Conservation (phyloP, 352 stramenopile genomes). For the Phytophthora sojae region DNA sequence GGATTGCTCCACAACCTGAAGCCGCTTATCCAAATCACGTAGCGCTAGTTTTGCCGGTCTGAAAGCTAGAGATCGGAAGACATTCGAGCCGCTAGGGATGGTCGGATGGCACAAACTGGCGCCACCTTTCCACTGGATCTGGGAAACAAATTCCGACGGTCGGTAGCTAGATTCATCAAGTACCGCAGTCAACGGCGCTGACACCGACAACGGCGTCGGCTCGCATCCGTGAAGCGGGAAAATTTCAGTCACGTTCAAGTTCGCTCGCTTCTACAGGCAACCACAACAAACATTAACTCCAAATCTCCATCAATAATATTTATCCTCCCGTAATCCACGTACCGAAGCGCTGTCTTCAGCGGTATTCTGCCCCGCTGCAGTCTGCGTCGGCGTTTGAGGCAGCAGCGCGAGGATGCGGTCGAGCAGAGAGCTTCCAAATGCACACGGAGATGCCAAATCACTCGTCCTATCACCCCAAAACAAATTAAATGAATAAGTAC, state of each 20-base stretch:
- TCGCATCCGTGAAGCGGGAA: slow-evolving; percentile 73
- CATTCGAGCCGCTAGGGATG: slow-evolving; percentile 48
- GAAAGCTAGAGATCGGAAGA: slow-evolving; percentile 75
- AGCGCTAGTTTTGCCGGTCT: slow-evolving; percentile 71
- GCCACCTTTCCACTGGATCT: slow-evolving; percentile 74
- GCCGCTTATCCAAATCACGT: slow-evolving; percentile 70
- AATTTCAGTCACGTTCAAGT: slow-evolving; percentile 68
- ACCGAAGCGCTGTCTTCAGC: slow-evolving; percentile 21
- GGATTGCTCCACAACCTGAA: slow-evolving; percentile 67
- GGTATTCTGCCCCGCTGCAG: slow-evolving; percentile 21
- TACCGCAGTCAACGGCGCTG: slow-evolving; percentile 6
- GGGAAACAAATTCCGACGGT: slow-evolving; percentile 67
- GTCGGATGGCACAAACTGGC: slow-evolving; percentile 68
- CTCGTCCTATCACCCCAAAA: slow-evolving; percentile 48
- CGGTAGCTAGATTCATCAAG: slow-evolving; percentile 29
- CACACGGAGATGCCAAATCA: slow-evolving; percentile 69
- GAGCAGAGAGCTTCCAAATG: slow-evolving; percentile 72
- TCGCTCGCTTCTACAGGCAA: slow-evolving; percentile 39
- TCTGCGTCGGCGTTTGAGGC: slow-evolving; percentile 52
- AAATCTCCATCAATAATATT: neutral
- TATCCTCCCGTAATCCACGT: neutral
- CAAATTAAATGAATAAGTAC: neutral
- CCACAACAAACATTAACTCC: slow-evolving; percentile 5
- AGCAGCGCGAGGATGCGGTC: slow-evolving; percentile 73
- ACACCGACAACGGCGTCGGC: slow-evolving; percentile 48